These are phyloP conservation scores for Cerioporus squamosus DNA, from an alignment of 1,284 basidiomycete species.

Conservation along the genomic window DNA sequence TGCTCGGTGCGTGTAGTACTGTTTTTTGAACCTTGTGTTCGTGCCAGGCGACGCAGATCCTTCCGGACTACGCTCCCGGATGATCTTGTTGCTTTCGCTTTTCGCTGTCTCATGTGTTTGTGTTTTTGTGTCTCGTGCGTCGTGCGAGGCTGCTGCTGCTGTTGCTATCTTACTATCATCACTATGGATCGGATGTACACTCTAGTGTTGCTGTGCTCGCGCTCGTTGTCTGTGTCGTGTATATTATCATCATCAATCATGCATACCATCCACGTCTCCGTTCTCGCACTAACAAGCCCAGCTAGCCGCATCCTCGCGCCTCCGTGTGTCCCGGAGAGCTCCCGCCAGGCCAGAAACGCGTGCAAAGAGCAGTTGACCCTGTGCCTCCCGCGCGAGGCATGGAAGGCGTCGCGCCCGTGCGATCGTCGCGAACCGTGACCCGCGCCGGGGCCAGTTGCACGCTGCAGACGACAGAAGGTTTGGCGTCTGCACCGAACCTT, in stretches of 20 bases:
- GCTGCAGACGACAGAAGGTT: background rate
- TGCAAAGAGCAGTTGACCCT: background rate
- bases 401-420: background rate
- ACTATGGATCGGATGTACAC: conserved; percentile 10
- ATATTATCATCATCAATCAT: background rate
- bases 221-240: background rate
- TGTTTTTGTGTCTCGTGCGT: background rate
- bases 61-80: too few species aligned
- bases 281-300: too few species aligned
- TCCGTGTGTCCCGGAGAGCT: background rate
- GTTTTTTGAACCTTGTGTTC: too few species aligned
- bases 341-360: too few species aligned
- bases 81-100: too few species aligned
- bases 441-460: too few species aligned
- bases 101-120: too few species aligned
- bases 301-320: too few species aligned
- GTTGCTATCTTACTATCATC: background rate
- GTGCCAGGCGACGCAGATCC: too few species aligned
- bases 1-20: background rate
- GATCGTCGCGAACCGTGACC: conserved; percentile 4
- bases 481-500: background rate
- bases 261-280: background rate
- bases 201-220: conserved; percentile 13
- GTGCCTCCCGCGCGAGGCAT: background rate
- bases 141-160: background rate